Evolutionary conservation across 2,329 filamentous ascomycete genomes (phyloP).

Genomic region (Nothophoma quercina): DNA sequence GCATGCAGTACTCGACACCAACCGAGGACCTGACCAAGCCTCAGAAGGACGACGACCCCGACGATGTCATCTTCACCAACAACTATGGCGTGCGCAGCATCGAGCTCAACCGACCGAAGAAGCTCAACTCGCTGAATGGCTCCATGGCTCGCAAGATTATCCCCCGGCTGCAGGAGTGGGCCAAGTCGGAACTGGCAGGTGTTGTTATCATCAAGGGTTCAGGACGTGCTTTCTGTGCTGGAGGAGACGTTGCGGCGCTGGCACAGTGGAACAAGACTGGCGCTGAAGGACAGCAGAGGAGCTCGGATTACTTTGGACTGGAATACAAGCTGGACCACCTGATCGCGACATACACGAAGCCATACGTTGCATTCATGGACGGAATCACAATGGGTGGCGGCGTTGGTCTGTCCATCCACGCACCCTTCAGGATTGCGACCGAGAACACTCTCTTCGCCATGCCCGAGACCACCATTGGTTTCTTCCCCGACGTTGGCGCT

Average conservation of each 20-base stretch:
- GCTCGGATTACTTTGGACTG: conserved; percentile 85
- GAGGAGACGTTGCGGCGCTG: conserved; percentile 85
- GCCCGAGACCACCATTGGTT: conserved; percentile 97
- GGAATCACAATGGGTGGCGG: conserved; percentile 98
- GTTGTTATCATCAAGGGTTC: conserved; percentile 91
- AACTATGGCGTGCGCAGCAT: conserved; percentile 89
- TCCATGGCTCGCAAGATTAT: conserved; percentile 97
- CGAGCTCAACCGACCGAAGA: conserved; percentile 90
- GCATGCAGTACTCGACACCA: conserved; percentile 46
- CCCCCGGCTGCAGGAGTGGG: conserved; percentile 89
- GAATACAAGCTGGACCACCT: conserved; percentile 97
- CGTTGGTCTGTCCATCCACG: conserved; percentile 91
- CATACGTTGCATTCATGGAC: conserved; percentile 95
- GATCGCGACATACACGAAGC: conserved; percentile 92
- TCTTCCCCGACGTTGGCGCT: conserved; percentile 97
- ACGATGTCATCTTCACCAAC: conserved; percentile 93
- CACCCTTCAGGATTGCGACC: conserved; percentile 94
- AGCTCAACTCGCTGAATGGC: conserved; percentile 89
- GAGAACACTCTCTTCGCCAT: conserved; percentile 96
- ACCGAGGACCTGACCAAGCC: conserved; percentile 57
- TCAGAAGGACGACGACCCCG: conserved; percentile 73
- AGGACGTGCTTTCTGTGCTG: conserved; percentile 88
- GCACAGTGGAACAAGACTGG: conserved; percentile 76
- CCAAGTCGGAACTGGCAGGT: conserved; percentile 92
- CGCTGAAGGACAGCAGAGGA: conserved; percentile 73